Evolutionary conservation across 2,329 filamentous ascomycete genomes (phyloP).

Genomic region (Erysiphe pulchra): DNA sequence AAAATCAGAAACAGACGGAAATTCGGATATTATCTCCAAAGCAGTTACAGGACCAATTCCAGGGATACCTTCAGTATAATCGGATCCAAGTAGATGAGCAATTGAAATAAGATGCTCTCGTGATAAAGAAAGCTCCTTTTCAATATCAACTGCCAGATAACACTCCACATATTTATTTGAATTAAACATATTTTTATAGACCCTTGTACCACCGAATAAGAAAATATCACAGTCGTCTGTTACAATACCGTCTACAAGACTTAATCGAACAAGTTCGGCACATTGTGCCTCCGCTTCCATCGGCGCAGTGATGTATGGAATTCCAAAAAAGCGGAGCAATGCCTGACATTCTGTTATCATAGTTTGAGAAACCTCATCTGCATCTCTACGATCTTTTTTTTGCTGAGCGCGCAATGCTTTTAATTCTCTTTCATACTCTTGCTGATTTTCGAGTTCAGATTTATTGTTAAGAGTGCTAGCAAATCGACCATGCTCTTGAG

Average conservation of each 20-base stretch:
- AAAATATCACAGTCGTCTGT: slow-evolving; percentile 96
- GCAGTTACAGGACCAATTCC: slow-evolving; percentile 88
- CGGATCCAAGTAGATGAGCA: slow-evolving; percentile 73
- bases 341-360: slow-evolving; percentile 94
- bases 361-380: slow-evolving; percentile 85
- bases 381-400: slow-evolving; percentile 84
- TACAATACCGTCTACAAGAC: slow-evolving; percentile 87
- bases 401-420: slow-evolving; percentile 76
- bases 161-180: slow-evolving; percentile 95
- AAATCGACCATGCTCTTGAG: slow-evolving; percentile 82
- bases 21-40: slow-evolving; percentile 81
- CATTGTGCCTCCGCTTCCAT: slow-evolving; percentile 99
- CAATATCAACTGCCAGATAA: slow-evolving; percentile 61
- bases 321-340: slow-evolving; percentile 65
- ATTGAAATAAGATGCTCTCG: slow-evolving; percentile 72
- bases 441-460: slow-evolving; percentile 38
- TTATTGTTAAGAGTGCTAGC: slow-evolving; percentile 66
- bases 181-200: slow-evolving; percentile 99
- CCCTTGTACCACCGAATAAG: slow-evolving; percentile 78
- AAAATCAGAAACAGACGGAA: slow-evolving; percentile 38
- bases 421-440: slow-evolving; percentile 69
- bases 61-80: slow-evolving; percentile 81
- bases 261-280: slow-evolving; percentile 63
- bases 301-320: slow-evolving; percentile 89
- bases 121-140: slow-evolving; percentile 68